Evolutionary conservation across 2,329 filamentous ascomycete species (phyloP).

Genomic region (Clarireedia sp.): DNA sequence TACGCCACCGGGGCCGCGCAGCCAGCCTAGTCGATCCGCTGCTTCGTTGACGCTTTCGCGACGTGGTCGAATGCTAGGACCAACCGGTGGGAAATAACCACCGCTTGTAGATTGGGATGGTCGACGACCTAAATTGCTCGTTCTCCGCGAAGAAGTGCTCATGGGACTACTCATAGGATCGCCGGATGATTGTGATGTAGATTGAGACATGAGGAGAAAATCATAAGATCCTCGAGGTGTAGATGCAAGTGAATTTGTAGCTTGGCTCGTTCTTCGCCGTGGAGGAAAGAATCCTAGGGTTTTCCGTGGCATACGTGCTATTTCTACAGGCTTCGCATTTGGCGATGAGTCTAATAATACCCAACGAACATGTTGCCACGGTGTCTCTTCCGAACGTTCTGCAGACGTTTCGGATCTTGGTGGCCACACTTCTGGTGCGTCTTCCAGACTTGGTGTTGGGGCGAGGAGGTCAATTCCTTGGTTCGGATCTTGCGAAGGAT

Average conservation of each 20-base stretch:
- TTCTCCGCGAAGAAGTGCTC: conserved; percentile 21
- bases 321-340: conserved; percentile 63
- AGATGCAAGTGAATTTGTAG: conserved; percentile 55
- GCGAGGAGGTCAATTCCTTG: conserved; percentile 44
- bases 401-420: conserved; percentile 20
- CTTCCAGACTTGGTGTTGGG: conserved; percentile 37
- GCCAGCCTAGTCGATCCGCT: conserved; percentile 47
- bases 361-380: conserved; percentile 87
- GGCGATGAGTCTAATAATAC: conserved; percentile 66
- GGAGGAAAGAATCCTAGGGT: conserved; percentile 88
- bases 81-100: conserved; percentile 27
- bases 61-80: conserved; percentile 15
- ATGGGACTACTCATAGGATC: conserved; percentile 18
- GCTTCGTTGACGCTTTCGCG: conserved; percentile 30
- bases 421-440: conserved; percentile 25
- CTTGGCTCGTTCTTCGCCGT: conserved; percentile 62
- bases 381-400: conserved; percentile 40
- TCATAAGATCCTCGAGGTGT: conserved; percentile 43
- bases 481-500: conserved; percentile 34
- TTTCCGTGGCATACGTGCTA: conserved; percentile 73
- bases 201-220: conserved; percentile 17
- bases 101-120: conserved; percentile 17
- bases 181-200: conserved; percentile 14
- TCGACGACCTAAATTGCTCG: conserved; percentile 19
- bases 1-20: conserved; percentile 80